Percentiles rank a stretch among this genome's conserved stretches.
Conservation (phyloP, 805 yeast genomes). For the Scheffersomyces ergatensis region DNA sequence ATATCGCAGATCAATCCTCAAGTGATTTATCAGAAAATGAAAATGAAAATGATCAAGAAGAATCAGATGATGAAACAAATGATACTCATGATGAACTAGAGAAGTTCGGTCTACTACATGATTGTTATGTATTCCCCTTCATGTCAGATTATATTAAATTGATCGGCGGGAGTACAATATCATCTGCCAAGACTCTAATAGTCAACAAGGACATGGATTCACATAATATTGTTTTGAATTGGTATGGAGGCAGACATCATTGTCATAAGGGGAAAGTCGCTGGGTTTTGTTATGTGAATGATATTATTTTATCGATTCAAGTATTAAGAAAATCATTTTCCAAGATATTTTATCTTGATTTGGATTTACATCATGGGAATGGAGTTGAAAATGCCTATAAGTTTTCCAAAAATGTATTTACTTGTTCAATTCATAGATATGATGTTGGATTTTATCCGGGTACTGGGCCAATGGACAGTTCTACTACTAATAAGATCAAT, state of each 20-base stretch:
- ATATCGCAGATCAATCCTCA: neutral
- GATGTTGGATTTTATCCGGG: slow-evolving; percentile 77
- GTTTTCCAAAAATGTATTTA: slow-evolving; percentile 52
- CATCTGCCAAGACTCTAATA: slow-evolving; percentile 40
- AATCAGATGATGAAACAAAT: slow-evolving; percentile 5
- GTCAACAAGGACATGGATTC: slow-evolving; percentile 3
- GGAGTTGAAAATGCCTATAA: slow-evolving; percentile 71
- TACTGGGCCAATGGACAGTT: slow-evolving; percentile 47
- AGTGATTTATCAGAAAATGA: neutral
- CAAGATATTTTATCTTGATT: slow-evolving; percentile 59
- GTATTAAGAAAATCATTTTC: slow-evolving; percentile 44
- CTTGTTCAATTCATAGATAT: slow-evolving; percentile 61
- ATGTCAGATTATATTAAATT: slow-evolving; percentile 48
- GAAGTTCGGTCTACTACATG: slow-evolving; percentile 52
- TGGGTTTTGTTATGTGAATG: slow-evolving; percentile 76
- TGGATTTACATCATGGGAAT: slow-evolving; percentile 80
- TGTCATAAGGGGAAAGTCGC: slow-evolving; percentile 52
- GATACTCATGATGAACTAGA: slow-evolving; percentile 14
- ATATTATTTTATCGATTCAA: slow-evolving; percentile 57
- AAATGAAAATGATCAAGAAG: slow-evolving; percentile 2
- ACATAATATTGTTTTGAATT: slow-evolving; percentile 52
- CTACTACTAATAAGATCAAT: slow-evolving; percentile 42
- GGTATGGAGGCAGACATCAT: slow-evolving; percentile 84
- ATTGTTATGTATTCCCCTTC: slow-evolving; percentile 62
- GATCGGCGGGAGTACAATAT: slow-evolving; percentile 57